phyloP scores from a whole-genome alignment of 139 green algal genomes.

The Pedinophyceae sp. region DNA sequence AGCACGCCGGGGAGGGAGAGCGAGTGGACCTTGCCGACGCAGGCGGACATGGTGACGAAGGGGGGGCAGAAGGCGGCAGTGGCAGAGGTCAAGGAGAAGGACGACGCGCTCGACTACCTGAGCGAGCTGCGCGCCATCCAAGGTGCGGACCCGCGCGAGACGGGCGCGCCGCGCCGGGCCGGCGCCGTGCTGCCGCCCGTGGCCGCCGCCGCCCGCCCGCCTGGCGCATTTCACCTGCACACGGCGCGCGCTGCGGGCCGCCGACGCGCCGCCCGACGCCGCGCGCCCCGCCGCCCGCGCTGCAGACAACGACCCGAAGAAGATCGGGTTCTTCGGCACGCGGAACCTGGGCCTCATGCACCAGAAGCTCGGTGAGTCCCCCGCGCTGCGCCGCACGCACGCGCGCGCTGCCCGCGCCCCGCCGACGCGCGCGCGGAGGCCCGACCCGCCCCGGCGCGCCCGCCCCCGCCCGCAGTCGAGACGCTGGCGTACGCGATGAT shows the following conservation, averaged over 20 bases:
- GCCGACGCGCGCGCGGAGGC: too few species aligned
- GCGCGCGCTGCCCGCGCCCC: too few species aligned
- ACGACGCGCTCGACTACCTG: neutral
- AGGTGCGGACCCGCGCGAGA: neutral
- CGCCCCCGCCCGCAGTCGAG: too few species aligned
- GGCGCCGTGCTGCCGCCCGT: neutral
- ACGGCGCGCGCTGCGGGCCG: neutral
- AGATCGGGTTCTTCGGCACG: conserved; percentile 95
- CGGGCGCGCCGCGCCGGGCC: too few species aligned
- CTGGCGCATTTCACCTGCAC: neutral
- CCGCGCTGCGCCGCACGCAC: too few species aligned
- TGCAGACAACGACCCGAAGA: conserved; percentile 72
- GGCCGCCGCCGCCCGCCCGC: too few species aligned
- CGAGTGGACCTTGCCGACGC: too few species aligned
- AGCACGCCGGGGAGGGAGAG: too few species aligned
- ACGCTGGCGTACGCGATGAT: conserved; percentile 94
- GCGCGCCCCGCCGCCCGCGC: too few species aligned
- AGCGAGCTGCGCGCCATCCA: neutral
- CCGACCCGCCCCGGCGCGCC: too few species aligned
- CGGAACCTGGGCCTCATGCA: conserved; percentile 96
- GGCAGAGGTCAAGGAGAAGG: neutral
- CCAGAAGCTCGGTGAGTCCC: conserved; percentile 93
- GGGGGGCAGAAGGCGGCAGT: neutral
- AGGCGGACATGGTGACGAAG: neutral
- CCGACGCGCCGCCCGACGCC: too few species aligned